A percentile compares a stretch with the other conserved stretches of the same genome.
Evolutionary conservation across 176 grass and related monocot species (phyloP).

Genomic region (Cenchrus purpureus): DNA sequence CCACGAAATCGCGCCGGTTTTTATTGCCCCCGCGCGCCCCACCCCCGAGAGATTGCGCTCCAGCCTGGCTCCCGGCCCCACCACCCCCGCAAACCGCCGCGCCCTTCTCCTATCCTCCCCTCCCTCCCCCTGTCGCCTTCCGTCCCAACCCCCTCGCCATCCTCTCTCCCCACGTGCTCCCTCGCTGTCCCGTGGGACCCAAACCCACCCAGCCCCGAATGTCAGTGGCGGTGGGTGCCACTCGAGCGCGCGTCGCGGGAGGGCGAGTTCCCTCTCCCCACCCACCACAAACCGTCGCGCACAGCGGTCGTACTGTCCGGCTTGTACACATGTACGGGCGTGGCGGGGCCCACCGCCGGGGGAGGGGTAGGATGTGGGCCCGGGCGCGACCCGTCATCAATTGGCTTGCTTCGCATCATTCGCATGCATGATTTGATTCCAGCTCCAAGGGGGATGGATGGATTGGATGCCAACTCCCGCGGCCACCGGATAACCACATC

Average conservation of each 20-base stretch:
- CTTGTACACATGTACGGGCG: constrained; percentile 57
- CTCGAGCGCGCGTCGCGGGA: background rate
- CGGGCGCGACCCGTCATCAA: background rate
- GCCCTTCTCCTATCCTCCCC: background rate
- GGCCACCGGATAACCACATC: background rate
- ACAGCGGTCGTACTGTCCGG: constrained; percentile 56
- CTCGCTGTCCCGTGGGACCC: background rate
- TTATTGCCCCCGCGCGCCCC: constrained; percentile 11
- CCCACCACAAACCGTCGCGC: constrained; percentile 23
- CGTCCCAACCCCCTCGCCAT: rapidly evolving
- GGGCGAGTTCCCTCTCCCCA: too few species aligned
- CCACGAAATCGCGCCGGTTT: constrained; percentile 67
- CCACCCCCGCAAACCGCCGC: constrained; percentile 50
- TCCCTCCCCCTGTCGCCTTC: constrained; percentile 13
- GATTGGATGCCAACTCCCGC: background rate
- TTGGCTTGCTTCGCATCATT: background rate
- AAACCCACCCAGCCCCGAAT: rapidly evolving
- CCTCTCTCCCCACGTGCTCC: rapidly evolving
- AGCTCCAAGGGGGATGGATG: constrained; percentile 36
- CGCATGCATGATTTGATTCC: constrained; percentile 21
- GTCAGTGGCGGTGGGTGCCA: rapidly evolving
- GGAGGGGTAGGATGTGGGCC: background rate
- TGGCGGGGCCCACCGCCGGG: background rate
- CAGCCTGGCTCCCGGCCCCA: constrained; percentile 43
- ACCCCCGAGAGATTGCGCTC: constrained; percentile 57